These are phyloP conservation scores for Limonium bicolor DNA, from an alignment of 148 eudicot genomes.

Conservation along the genomic window DNA sequence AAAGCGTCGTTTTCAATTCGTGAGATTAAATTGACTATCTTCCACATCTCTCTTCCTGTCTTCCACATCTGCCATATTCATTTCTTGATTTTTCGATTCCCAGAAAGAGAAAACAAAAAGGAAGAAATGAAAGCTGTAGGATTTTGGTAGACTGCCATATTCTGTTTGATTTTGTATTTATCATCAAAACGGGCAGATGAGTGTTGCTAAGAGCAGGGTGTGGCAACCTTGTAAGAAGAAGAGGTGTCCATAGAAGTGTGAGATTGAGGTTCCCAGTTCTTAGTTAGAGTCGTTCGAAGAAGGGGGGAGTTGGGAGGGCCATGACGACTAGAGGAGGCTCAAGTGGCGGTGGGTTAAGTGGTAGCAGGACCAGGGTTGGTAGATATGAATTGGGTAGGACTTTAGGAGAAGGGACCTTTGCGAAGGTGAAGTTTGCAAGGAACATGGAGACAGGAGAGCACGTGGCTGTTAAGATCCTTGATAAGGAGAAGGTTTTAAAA, in stretches of 20 bases:
- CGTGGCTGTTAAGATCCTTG: constrained; percentile 35
- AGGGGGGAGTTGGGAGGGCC: not conserved
- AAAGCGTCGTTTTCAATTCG: no score
- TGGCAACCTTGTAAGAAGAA: constrained; percentile 50
- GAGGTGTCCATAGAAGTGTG: constrained; percentile 10
- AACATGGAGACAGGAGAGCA: constrained; percentile 26
- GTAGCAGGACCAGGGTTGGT: constrained; percentile 25
- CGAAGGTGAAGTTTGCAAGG: constrained; percentile 36
- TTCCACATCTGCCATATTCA: no score
- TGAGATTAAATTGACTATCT: no score
- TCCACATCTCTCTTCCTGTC: no score
- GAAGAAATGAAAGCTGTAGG: no score
- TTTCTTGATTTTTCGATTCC: no score
- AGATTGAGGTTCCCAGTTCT: not conserved
- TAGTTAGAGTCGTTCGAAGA: not conserved
- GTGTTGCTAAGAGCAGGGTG: constrained; percentile 28
- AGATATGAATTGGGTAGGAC: constrained; percentile 36
- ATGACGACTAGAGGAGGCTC: constrained; percentile 17
- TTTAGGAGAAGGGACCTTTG: constrained; percentile 37
- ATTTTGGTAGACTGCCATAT: no score
- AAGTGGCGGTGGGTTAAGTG: not conserved
- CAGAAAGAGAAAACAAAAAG: no score
- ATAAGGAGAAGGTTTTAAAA: constrained; percentile 35
- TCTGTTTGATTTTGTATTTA: no score
- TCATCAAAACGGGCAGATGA: no score